Evolutionary conservation across 768 basidiomycete genomes (phyloP).

Genomic region (Termitomyces sp.): DNA sequence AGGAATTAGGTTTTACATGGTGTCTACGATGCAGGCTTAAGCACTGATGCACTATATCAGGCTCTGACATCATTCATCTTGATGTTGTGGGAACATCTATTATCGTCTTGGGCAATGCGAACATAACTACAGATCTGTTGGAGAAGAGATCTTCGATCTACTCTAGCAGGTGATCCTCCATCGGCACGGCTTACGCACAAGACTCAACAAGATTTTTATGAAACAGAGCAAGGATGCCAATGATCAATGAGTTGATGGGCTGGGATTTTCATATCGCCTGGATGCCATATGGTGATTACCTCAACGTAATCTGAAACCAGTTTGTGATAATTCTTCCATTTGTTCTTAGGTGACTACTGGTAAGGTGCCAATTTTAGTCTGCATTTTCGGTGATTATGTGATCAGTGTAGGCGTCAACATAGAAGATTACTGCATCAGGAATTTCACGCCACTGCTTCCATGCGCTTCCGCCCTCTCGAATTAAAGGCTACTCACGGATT

Average conservation of each 20-base stretch:
- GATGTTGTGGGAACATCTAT: conserved; percentile 16
- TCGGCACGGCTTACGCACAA: neutral
- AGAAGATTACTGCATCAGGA: conserved; percentile 18
- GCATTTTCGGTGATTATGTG: neutral
- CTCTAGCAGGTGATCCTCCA: conserved; percentile 3
- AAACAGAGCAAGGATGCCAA: neutral
- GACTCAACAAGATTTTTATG: neutral
- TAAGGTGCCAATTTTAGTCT: neutral
- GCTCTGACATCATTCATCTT: conserved; percentile 22
- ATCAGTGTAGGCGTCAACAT: conserved; percentile 16
- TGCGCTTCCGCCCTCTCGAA: conserved; percentile 17
- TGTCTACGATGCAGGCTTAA: no score
- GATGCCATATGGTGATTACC: conserved; percentile 12
- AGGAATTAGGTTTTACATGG: neutral
- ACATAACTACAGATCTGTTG: conserved; percentile 18
- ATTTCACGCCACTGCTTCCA: conserved; percentile 15
- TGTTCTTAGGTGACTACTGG: conserved; percentile 6
- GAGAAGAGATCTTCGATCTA: conserved; percentile 19
- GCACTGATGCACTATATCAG: neutral
- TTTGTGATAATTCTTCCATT: neutral
- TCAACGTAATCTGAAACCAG: no score
- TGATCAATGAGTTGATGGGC: neutral
- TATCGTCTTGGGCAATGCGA: conserved; percentile 16
- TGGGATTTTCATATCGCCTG: conserved; percentile 3
- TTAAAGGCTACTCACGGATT: conserved; percentile 16